A percentile compares a stretch with the other conserved stretches of the same genome.
Evolutionary conservation across 2,329 filamentous ascomycete species (phyloP).

Genomic region (Trichophyton mentagrophytes): DNA sequence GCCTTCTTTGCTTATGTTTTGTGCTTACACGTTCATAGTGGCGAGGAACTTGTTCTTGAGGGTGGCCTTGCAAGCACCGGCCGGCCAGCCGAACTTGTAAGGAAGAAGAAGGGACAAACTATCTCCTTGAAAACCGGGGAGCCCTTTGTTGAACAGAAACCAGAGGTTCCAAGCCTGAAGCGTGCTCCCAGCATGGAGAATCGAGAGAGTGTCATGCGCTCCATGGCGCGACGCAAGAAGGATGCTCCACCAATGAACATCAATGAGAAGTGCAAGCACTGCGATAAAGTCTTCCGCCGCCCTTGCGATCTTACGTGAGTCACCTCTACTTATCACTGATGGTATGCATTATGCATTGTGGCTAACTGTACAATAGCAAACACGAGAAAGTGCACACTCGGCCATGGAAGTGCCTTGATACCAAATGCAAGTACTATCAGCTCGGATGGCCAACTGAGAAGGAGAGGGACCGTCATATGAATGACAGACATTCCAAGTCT

Average conservation of each 20-base stretch:
- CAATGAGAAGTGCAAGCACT: constrained; percentile 67
- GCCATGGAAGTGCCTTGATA: constrained; percentile 80
- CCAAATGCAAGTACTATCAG: constrained; percentile 77
- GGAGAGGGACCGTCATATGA: constrained; percentile 88
- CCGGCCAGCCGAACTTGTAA: constrained; percentile 69
- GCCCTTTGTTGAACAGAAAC: constrained; percentile 39
- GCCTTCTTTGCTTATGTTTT: constrained; percentile 21
- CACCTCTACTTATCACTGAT: constrained; percentile 7
- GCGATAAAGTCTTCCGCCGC: constrained; percentile 86
- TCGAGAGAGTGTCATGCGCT: constrained; percentile 67
- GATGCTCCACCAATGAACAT: constrained; percentile 76
- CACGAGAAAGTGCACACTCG: constrained; percentile 96
- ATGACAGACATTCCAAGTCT: constrained; percentile 80
- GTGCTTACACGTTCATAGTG: constrained; percentile 29
- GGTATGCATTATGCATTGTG: not conserved
- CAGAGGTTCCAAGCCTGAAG: constrained; percentile 35
- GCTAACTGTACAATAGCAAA: constrained; percentile 42
- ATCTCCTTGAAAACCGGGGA: constrained; percentile 64
- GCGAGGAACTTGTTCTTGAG: constrained; percentile 64
- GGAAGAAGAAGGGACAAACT: constrained; percentile 64
- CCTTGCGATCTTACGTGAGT: constrained; percentile 75
- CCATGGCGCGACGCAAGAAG: constrained; percentile 93
- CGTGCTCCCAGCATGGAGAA: constrained; percentile 43
- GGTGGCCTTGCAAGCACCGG: constrained; percentile 74
- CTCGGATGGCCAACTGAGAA: constrained; percentile 96